Evolutionary conservation across 768 basidiomycete species (phyloP).

Genomic region (Mycena amicta): DNA sequence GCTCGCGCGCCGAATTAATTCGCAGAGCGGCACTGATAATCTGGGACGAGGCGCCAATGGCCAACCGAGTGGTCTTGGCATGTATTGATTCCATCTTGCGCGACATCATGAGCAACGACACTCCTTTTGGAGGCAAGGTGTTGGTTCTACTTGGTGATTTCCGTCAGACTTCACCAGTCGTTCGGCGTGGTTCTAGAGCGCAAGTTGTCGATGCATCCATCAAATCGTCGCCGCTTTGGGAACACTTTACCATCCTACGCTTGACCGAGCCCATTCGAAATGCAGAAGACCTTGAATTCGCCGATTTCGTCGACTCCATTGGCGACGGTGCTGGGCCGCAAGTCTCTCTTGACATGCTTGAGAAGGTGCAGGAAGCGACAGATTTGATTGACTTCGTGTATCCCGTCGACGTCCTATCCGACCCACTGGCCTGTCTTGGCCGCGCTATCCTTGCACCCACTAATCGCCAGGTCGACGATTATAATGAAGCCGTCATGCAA

Average conservation of each 20-base stretch:
- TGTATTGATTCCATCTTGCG: slow-evolving; percentile 39
- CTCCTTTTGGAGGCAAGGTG: slow-evolving; percentile 40
- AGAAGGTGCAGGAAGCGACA: neutral
- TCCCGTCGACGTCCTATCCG: slow-evolving; percentile 26
- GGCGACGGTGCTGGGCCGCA: slow-evolving; percentile 31
- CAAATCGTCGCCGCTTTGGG: slow-evolving; percentile 37
- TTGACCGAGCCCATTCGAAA: slow-evolving; percentile 38
- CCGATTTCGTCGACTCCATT: no score
- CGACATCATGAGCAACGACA: slow-evolving; percentile 26
- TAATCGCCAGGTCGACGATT: slow-evolving; percentile 38
- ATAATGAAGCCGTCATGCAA: slow-evolving; percentile 34
- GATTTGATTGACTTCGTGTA: slow-evolving; percentile 25
- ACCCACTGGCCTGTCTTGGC: slow-evolving; percentile 31
- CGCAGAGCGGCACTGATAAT: no score
- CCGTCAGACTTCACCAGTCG: slow-evolving; percentile 42
- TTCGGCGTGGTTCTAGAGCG: slow-evolving; percentile 28
- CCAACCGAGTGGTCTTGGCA: slow-evolving; percentile 33
- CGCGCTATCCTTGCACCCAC: no score
- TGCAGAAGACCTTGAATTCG: slow-evolving; percentile 37
- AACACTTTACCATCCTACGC: slow-evolving; percentile 26
- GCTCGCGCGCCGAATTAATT: no score
- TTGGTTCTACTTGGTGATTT: slow-evolving; percentile 42
- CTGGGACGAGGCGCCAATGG: no score
- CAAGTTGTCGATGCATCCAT: slow-evolving; percentile 40
- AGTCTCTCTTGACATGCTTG: slow-evolving; percentile 21